Percentiles rank a stretch among this genome's conserved stretches.
These are phyloP conservation scores for Andrographis paniculata DNA, from an alignment of 305 asterid genomes.

Conservation along the genomic window DNA sequence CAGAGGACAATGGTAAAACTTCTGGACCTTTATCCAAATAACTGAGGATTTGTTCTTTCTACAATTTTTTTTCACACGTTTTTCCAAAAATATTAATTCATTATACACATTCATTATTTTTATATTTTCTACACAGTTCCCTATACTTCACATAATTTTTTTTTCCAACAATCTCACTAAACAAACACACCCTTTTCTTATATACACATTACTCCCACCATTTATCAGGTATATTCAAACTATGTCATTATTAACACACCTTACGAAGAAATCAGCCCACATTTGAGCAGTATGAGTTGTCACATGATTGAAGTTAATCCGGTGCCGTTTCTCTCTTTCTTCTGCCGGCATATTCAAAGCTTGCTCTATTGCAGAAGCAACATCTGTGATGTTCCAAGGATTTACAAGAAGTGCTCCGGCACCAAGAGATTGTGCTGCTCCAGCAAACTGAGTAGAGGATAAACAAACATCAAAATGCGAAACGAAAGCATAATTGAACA, in stretches of 20 bases:
- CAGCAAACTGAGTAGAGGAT: slow-evolving; percentile 58
- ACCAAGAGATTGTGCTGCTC: slow-evolving; percentile 99
- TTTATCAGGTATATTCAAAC: slow-evolving; percentile 13
- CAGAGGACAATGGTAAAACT: too few relatives aligned
- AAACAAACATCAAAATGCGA: too few relatives aligned
- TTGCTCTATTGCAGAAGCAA: slow-evolving; percentile 75
- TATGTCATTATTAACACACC: slow-evolving; percentile 67
- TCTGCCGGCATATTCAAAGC: slow-evolving; percentile 82
- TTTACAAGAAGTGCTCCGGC: slow-evolving; percentile 98
- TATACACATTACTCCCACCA: slow-evolving; percentile 13
- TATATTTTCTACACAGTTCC: too few relatives aligned
- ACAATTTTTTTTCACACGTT: slow-evolving; percentile 13
- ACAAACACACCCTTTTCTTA: too few relatives aligned
- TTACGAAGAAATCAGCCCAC: slow-evolving; percentile 95
- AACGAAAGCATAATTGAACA: too few relatives aligned
- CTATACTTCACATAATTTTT: too few relatives aligned
- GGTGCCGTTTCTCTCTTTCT: slow-evolving; percentile 92
- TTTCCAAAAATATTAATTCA: too few relatives aligned
- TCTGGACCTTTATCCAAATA: slow-evolving; percentile 3
- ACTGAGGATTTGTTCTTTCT: slow-evolving; percentile 4
- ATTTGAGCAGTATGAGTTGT: slow-evolving; percentile 97
- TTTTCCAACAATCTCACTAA: too few relatives aligned
- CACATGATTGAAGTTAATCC: slow-evolving; percentile 77
- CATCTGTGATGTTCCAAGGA: slow-evolving; percentile 98
- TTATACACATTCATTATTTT: too few relatives aligned